phyloP scores from a whole-genome alignment of 1,284 basidiomycete genomes.

The Heterobasidion occidentale region DNA sequence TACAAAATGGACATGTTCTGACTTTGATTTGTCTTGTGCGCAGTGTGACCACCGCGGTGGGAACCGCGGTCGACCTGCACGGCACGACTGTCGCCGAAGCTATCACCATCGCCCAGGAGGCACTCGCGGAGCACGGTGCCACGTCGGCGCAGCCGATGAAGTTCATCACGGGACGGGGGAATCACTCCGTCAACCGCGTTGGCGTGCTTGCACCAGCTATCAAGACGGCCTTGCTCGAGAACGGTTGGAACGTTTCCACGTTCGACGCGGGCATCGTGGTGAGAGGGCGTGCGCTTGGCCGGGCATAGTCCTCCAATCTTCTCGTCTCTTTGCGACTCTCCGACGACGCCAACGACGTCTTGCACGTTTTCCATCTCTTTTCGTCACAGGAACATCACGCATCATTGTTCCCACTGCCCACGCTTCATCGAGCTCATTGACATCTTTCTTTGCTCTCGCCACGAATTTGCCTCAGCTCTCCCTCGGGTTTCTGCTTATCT shows the following conservation, averaged over 20 bases:
- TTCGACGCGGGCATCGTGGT: conserved; percentile 64
- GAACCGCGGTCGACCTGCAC: conserved; percentile 58
- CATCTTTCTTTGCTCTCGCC: too few relatives aligned
- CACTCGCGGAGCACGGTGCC: conserved; percentile 33
- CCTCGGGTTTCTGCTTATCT: too few relatives aligned
- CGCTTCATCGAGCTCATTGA: too few relatives aligned
- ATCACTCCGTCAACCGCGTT: conserved; percentile 55
- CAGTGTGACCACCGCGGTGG: conserved; percentile 30
- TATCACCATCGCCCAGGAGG: conserved; percentile 51
- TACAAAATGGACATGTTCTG: not conserved
- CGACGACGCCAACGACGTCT: not conserved
- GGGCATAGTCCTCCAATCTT: not conserved
- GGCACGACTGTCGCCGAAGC: conserved; percentile 62
- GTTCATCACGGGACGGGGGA: conserved; percentile 69
- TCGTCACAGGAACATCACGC: too few relatives aligned
- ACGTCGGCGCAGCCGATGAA: conserved; percentile 52
- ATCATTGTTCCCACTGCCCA: too few relatives aligned
- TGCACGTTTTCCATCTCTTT: not conserved
- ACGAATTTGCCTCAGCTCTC: too few relatives aligned
- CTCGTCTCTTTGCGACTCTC: not conserved
- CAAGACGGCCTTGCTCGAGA: conserved; percentile 43
- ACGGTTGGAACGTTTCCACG: conserved; percentile 55
- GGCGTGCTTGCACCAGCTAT: conserved; percentile 66
- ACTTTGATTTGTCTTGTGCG: not conserved
- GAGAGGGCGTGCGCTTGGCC: conserved; percentile 19